Conservation (phyloP, 306 rosid genomes). For the Crataegus laevigata region DNA sequence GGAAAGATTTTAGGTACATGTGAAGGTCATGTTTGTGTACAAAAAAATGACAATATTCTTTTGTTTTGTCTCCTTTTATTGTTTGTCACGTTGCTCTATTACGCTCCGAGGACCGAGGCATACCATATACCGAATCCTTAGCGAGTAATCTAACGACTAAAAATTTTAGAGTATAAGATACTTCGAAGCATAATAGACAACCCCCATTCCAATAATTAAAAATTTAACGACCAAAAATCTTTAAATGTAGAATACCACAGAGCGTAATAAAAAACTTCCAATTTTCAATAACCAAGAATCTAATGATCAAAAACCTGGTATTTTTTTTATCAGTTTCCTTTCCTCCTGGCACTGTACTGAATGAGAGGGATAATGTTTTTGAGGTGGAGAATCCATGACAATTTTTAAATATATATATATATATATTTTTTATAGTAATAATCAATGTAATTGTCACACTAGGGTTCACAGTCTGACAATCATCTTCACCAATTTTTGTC, state of each 20-base stretch:
- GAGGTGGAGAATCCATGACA: conserved; percentile 41
- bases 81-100: background rate
- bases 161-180: too few relatives aligned
- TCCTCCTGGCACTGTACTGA: background rate
- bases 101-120: too few relatives aligned
- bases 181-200: too few relatives aligned
- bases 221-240: too few relatives aligned
- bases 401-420: background rate
- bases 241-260: too few relatives aligned
- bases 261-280: too few relatives aligned
- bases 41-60: background rate
- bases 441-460: background rate
- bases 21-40: background rate
- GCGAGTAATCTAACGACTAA: too few relatives aligned
- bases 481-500: background rate
- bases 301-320: too few relatives aligned
- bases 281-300: too few relatives aligned
- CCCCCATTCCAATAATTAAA: too few relatives aligned
- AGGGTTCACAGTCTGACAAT: conserved; percentile 19
- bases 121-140: too few relatives aligned
- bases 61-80: background rate
- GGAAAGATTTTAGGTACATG: background rate
- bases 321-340: background rate
- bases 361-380: conserved; percentile 45
- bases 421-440: background rate